Evolutionary conservation across 1,139 yeast genomes (phyloP), one percentile per base, ranked within the genome.

Genomic region (Saccharomycopsis hybrid): DNA sequence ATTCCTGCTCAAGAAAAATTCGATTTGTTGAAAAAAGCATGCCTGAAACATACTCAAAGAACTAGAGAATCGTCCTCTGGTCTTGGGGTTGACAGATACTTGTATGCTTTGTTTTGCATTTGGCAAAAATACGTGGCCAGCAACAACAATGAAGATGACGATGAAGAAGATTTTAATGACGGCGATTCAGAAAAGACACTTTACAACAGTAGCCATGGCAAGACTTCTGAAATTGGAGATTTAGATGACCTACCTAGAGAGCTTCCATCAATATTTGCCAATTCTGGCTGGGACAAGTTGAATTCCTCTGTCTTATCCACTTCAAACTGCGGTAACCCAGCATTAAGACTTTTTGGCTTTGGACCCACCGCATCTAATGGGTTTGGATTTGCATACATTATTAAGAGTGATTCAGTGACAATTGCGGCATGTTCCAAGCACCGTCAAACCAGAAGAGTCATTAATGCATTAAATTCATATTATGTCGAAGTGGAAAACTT

Each of bases 331-430:
- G 96, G 96, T 51, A 89, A 89, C 63, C 95, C 96, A 4, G 79
- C 96, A 1, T 73, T 89, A 56, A 77, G 90, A 59, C 75, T 85
- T 55, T 89, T 89, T 68, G 97, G 96, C 0, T 89, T 89, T 67
- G 97, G 97, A 3, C 97, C 96, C 2, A 90, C 86, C 4, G 77
- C 88, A 35, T 82, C 94, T 27, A 88, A 85, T 60, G 97, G 97
- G 13, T 89, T 85, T 68, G 97, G 97, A 30, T 76, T 89, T 47
- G 96, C 96, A 2, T 89, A 89, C 65, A 88, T 89, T 59, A 84
- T 89, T 60, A 87, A 89, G 64, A 88, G 80, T 53, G 88, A 86
- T 61, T 82, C 92, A 3, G 79, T 89, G 49, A 83, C 95, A 2
- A 79, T 89, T 41, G 88, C 96, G 64, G 94, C 87, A 1, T 80